phyloP scores from a whole-genome alignment of 192 early-diverging fungal genomes.

The Backusella psychrophila region DNA sequence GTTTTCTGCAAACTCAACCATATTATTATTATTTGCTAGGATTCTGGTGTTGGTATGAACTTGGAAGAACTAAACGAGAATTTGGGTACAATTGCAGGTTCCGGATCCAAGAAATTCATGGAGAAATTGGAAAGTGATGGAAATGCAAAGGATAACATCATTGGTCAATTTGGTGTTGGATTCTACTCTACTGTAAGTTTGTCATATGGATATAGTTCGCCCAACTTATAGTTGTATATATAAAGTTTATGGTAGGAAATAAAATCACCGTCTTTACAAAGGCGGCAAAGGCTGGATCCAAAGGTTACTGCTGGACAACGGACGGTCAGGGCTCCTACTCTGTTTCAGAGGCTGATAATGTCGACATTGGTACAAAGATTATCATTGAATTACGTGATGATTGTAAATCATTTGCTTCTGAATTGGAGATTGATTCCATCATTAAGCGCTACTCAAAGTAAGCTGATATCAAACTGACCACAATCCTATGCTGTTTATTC shows the following conservation, averaged over 20 bases:
- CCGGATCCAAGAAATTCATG: slow-evolving; percentile 80
- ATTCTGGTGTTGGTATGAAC: slow-evolving; percentile 83
- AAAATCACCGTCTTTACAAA: slow-evolving; percentile 74
- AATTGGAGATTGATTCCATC: slow-evolving; percentile 47
- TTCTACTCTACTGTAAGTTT: slow-evolving; percentile 50
- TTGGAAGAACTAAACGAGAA: slow-evolving; percentile 70
- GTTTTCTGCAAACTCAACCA: neutral
- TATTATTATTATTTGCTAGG: slow-evolving; percentile 26
- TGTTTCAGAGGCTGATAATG: slow-evolving; percentile 77
- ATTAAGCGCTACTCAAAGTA: slow-evolving; percentile 67
- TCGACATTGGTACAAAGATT: slow-evolving; percentile 81
- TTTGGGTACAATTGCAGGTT: slow-evolving; percentile 84
- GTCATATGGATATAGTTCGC: neutral
- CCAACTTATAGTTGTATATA: slow-evolving; percentile 26
- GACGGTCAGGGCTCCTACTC: slow-evolving; percentile 73
- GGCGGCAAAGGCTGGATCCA: slow-evolving; percentile 56
- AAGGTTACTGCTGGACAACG: slow-evolving; percentile 79
- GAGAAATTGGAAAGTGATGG: slow-evolving; percentile 47
- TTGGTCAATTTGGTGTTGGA: slow-evolving; percentile 88
- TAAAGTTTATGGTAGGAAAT: slow-evolving; percentile 76
- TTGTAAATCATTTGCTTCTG: slow-evolving; percentile 57
- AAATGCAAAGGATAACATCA: slow-evolving; percentile 61
- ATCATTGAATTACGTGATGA: slow-evolving; percentile 74
- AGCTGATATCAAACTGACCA: neutral
- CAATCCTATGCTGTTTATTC: too few species aligned